Conservation (phyloP, 2,329 filamentous ascomycete genomes). For the Colletotrichum euphorbiae region DNA sequence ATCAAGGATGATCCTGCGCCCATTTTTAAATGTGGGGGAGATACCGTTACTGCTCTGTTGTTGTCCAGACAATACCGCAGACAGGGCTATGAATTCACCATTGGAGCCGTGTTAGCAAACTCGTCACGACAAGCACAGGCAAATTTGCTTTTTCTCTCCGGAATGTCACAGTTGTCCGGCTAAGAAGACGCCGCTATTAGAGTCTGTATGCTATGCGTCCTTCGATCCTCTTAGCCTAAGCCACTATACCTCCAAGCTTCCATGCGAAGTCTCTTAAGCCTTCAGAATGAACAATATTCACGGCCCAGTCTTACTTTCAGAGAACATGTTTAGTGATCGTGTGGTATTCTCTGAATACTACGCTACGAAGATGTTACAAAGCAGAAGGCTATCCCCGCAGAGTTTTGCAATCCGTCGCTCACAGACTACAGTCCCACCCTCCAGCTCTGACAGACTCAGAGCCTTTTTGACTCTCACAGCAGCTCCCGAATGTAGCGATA, state of each 20-base stretch:
- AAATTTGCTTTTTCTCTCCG: not conserved
- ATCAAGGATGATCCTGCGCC: not conserved
- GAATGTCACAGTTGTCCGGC: not conserved
- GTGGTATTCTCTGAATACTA: too few relatives aligned
- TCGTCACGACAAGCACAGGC: constrained; percentile 9
- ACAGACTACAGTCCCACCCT: not conserved
- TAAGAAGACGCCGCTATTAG: not conserved
- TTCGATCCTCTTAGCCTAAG: not conserved
- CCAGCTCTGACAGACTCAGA: not conserved
- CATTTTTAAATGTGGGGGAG: constrained; percentile 13
- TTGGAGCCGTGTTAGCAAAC: constrained; percentile 2
- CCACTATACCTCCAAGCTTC: too few relatives aligned
- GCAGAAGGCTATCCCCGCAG: not conserved
- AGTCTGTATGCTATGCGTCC: not conserved
- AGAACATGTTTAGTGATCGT: too few relatives aligned
- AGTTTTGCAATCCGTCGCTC: too few relatives aligned
- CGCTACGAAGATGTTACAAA: not conserved
- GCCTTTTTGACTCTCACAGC: not conserved
- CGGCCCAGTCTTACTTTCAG: too few relatives aligned
- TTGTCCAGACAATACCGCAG: constrained; percentile 5
- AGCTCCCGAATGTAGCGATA: not conserved
- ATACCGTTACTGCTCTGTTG: constrained; percentile 12
- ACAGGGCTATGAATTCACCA: not conserved
- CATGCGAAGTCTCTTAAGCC: too few relatives aligned
- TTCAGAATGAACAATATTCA: too few relatives aligned